phyloP scores from a whole-genome alignment of 306 rosid species.

The Datisca glomerata region DNA sequence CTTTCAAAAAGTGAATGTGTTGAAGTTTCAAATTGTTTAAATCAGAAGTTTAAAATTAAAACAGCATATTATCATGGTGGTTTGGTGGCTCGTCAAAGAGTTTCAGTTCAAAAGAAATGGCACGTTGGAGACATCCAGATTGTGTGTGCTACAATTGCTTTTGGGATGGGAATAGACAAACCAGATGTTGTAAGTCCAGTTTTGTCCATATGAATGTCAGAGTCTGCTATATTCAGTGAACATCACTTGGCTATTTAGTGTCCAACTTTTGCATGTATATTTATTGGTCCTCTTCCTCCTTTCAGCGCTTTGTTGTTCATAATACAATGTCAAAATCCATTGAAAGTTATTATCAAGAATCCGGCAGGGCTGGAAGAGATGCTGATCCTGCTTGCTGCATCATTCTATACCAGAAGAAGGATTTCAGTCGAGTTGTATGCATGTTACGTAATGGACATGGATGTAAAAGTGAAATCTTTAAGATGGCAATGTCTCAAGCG shows the following conservation, averaged over 20 bases:
- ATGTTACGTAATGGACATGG: conserved; percentile 81
- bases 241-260: too few relatives aligned
- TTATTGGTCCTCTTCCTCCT: neutral
- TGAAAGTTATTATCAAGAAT: conserved; percentile 97
- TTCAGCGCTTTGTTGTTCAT: conserved; percentile 90
- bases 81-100: conserved; percentile 69
- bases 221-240: too few relatives aligned
- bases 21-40: conserved; percentile 68
- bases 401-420: conserved; percentile 84
- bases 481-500: conserved; percentile 77
- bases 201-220: too few relatives aligned
- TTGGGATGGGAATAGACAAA: conserved; percentile 99
- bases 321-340: conserved; percentile 87
- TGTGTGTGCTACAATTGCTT: conserved; percentile 94
- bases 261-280: too few relatives aligned
- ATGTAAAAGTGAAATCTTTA: conserved; percentile 48
- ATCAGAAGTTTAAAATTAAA: conserved; percentile 55
- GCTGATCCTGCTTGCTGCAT: conserved; percentile 69
- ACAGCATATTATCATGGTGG: conserved; percentile 89
- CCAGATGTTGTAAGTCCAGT: conserved; percentile 82
- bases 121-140: conserved; percentile 71
- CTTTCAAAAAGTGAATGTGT: conserved; percentile 89
- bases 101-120: conserved; percentile 83
- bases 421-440: conserved; percentile 87
- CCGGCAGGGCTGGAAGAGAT: conserved; percentile 99